A percentile compares a stretch with the other conserved stretches of the same genome.
Evolutionary conservation across 305 asterid species (phyloP).

Genomic region (Ruellia speciosa): DNA sequence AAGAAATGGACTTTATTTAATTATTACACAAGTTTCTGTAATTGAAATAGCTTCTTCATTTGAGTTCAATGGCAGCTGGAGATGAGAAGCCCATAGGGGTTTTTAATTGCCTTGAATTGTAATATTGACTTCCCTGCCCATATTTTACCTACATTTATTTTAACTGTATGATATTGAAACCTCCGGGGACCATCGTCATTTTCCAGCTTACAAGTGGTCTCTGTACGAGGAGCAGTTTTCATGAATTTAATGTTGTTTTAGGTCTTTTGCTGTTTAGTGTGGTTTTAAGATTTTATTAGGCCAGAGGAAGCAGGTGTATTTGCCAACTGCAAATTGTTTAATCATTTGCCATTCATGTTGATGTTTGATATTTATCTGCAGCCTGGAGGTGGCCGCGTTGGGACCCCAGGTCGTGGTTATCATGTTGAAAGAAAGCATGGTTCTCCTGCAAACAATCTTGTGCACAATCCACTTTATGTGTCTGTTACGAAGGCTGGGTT

Average conservation of each 20-base stretch:
- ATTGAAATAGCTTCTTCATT: background rate
- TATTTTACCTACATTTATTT: background rate
- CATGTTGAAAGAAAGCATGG: constrained; percentile 33
- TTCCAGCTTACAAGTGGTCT: background rate
- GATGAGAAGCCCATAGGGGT: background rate
- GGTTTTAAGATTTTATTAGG: no score
- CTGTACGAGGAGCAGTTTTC: background rate
- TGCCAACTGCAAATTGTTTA: background rate
- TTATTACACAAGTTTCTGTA: background rate
- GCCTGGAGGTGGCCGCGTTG: constrained; percentile 44
- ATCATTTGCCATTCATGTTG: background rate
- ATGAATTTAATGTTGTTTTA: background rate
- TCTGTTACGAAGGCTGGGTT: constrained; percentile 48
- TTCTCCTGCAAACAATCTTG: constrained; percentile 35
- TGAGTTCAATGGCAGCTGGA: background rate
- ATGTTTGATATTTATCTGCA: background rate
- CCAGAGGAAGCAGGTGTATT: background rate
- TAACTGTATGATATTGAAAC: background rate
- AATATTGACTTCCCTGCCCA: background rate
- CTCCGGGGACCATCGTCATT: background rate
- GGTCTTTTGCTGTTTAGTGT: background rate
- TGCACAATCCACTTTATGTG: constrained; percentile 52
- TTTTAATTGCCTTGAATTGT: background rate
- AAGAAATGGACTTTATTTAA: background rate
- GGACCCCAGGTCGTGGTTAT: constrained; percentile 34